Base-by-base conservation (phyloP, 1,139 yeast genomes). In the Suhomyces atakaporum region DNA sequence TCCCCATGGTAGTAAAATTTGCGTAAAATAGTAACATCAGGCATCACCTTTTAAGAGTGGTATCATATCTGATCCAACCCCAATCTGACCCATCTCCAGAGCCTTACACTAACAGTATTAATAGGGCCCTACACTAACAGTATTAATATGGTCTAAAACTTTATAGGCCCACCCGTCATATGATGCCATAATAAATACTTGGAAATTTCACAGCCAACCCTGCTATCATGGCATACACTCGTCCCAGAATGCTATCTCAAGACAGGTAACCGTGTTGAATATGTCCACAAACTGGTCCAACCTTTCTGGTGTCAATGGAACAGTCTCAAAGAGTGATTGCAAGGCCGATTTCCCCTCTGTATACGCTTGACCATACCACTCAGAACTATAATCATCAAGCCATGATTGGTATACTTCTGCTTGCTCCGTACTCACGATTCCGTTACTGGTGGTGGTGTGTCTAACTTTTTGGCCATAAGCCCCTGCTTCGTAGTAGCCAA, bases 221-320 rank as follows among this genome's bases (percentile, higher is more conserved):
- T 18, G 5, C 7, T 18, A 18, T 38, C 26, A 19, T n/a, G 42
- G 22, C 32, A 38, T 24, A n/a, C 39, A 36, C 20, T 69, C 77
- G 47, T 71, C 70, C 94, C 94, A 84, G 53, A 84, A 84, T 16
- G 63, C 67, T 16, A 76, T 66, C 53, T 84, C 94, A 41, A 84
- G 63, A 33, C 59, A 51, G 15, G 83, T 73, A 4, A 81, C 88
- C 16, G 72, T 68, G 26, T 71, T 74, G 52, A 81, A 84, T 13
- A 83, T 75, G 16, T 71, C 73, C 1, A 81, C 73, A 36, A 83
- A 62, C 39, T 72, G 69, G 13, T 77, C 73, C n/a, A 75, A 33
- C 42, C 80, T 63, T 19, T 62, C 56, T 15, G 61, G 50, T 16
- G 73, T 62, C 11, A 68, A 39, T 0, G 39, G 40, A 25, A 56